These are phyloP conservation scores for Zasmidium citrigriseum DNA, from an alignment of 2,329 filamentous ascomycete species.

Conservation along the genomic window DNA sequence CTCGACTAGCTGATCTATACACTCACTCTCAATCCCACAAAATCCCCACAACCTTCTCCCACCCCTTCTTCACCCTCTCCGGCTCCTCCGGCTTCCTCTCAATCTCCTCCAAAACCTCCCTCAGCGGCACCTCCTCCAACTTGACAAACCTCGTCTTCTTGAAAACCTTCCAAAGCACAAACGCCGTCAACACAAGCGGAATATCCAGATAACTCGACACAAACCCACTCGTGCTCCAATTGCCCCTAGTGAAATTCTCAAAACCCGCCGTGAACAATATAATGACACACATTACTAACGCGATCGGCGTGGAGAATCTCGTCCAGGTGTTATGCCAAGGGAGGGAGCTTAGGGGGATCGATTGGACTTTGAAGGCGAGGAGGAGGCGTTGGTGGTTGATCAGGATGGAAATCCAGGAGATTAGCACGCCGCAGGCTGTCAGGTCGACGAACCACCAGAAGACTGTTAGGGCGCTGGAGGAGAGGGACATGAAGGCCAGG, in stretches of 20 bases:
- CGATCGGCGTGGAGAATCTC: slow-evolving; percentile 34
- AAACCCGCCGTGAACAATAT: slow-evolving; percentile 34
- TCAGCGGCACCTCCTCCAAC: slow-evolving; percentile 25
- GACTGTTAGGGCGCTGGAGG: slow-evolving; percentile 57
- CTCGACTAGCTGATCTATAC: too few species aligned
- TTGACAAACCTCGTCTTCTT: slow-evolving; percentile 28
- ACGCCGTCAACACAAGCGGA: slow-evolving; percentile 26
- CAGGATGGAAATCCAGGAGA: slow-evolving; percentile 55
- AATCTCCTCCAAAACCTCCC: slow-evolving; percentile 25
- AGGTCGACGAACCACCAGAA: slow-evolving; percentile 67
- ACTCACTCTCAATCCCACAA: slow-evolving; percentile 28
- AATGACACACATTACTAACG: slow-evolving; percentile 31
- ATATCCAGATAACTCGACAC: slow-evolving; percentile 38
- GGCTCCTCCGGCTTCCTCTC: slow-evolving; percentile 21
- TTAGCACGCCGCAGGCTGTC: slow-evolving; percentile 62
- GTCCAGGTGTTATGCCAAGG: slow-evolving; percentile 42
- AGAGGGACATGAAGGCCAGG: slow-evolving; percentile 30
- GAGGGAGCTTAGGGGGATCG: slow-evolving; percentile 23
- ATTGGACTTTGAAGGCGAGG: slow-evolving; percentile 28
- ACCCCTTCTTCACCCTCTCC: slow-evolving; percentile 21
- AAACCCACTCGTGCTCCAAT: slow-evolving; percentile 33
- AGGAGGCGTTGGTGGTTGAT: slow-evolving; percentile 29
- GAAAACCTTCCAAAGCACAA: slow-evolving; percentile 26
- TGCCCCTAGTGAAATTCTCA: slow-evolving; percentile 29
- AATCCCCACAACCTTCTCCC: slow-evolving; percentile 21